phyloP scores from a whole-genome alignment of 2,329 filamentous ascomycete species.

The Nemania sp. region DNA sequence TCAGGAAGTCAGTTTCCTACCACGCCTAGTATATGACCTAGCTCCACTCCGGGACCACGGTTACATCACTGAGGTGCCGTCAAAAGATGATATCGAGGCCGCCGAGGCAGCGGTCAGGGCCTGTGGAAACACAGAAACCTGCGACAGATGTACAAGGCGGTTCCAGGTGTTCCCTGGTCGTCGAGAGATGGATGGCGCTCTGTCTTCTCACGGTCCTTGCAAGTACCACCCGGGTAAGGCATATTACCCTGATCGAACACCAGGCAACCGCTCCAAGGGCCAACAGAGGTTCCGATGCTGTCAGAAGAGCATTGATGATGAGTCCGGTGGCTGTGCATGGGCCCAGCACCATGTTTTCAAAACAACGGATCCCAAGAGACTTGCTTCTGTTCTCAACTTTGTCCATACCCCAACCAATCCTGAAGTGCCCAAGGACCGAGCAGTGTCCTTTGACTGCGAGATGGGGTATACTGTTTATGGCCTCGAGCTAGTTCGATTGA shows the following conservation, averaged over 20 bases:
- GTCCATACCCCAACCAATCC: conserved; percentile 73
- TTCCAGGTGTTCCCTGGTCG: conserved; percentile 94
- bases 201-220: conserved; percentile 78
- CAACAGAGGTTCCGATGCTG: conserved; percentile 79
- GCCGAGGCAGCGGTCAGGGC: conserved; percentile 68
- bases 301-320: conserved; percentile 70
- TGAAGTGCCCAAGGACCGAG: conserved; percentile 55
- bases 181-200: conserved; percentile 72
- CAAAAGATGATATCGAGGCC: conserved; percentile 65
- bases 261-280: conserved; percentile 60
- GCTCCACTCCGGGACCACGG: conserved; percentile 67
- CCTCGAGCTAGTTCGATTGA: conserved; percentile 86
- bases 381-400: conserved; percentile 82
- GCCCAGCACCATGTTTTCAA: conserved; percentile 85
- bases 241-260: conserved; percentile 60
- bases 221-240: conserved; percentile 78
- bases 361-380: conserved; percentile 71
- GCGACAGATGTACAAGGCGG: conserved; percentile 81
- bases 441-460: conserved; percentile 91
- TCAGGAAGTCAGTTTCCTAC: conserved; percentile 71
- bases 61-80: conserved; percentile 74
- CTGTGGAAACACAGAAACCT: conserved; percentile 80
- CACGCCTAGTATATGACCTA: conserved; percentile 66
- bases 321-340: conserved; percentile 70
- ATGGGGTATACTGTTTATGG: conserved; percentile 95